Percentiles rank a stretch among this genome's conserved stretches.
Conservation (phyloP, 108 stramenopile genomes). For the Epithemia pelagica region DNA sequence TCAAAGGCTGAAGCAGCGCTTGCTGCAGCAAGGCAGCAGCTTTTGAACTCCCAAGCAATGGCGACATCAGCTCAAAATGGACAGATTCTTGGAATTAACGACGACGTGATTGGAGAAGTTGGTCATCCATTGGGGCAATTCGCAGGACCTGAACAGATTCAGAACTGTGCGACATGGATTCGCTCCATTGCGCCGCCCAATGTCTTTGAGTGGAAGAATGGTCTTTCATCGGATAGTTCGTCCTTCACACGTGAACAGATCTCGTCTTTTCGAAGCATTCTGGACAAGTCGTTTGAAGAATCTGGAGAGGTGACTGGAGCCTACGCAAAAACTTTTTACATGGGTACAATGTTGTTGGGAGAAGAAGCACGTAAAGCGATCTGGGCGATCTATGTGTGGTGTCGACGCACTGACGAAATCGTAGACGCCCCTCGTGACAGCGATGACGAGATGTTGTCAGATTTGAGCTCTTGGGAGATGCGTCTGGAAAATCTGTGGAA, state of each 20-base stretch:
- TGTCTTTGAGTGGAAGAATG: slow-evolving; percentile 37
- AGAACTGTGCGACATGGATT: slow-evolving; percentile 62
- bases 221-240: background rate
- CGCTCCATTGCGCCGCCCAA: slow-evolving; percentile 45
- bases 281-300: slow-evolving; percentile 81
- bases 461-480: slow-evolving; percentile 79
- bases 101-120: slow-evolving; percentile 79
- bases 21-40: slow-evolving; percentile 40
- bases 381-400: slow-evolving; percentile 98
- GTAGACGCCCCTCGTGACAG: slow-evolving; percentile 87
- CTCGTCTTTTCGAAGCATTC: slow-evolving; percentile 23
- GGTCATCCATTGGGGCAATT: slow-evolving; percentile 72
- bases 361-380: slow-evolving; percentile 62
- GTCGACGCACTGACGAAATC: slow-evolving; percentile 95
- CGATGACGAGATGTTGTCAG: slow-evolving; percentile 68
- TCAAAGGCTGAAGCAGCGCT: slow-evolving; percentile 72
- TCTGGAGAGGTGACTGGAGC: slow-evolving; percentile 93
- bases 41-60: background rate
- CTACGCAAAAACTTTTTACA: slow-evolving; percentile 95
- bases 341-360: slow-evolving; percentile 84
- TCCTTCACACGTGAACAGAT: slow-evolving; percentile 34
- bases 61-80: background rate
- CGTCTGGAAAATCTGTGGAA: slow-evolving; percentile 78
- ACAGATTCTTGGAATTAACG: slow-evolving; percentile 77
- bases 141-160: slow-evolving; percentile 43